Conservation (phyloP, 176 grass and related monocot genomes). For the Pharus latifolius region DNA sequence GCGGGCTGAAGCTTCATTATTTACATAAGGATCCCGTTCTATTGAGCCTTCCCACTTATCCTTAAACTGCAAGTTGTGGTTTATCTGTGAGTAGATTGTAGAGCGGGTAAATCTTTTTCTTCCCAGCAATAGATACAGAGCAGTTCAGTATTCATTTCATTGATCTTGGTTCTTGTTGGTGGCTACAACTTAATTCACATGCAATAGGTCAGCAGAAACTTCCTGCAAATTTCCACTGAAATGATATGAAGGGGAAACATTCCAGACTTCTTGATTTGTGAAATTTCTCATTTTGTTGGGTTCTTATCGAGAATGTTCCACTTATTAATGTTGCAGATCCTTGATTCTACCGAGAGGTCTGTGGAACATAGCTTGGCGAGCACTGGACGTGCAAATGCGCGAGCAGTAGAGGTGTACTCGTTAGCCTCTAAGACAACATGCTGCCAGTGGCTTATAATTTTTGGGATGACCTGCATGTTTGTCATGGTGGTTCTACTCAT, state of each 20-base stretch:
- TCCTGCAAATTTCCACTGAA: not conserved
- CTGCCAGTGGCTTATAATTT: slow-evolving; percentile 85
- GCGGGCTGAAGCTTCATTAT: too few relatives aligned
- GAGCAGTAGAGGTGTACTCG: slow-evolving; percentile 53
- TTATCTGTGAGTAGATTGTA: too few relatives aligned
- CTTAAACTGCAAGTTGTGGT: too few relatives aligned
- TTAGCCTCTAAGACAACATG: slow-evolving; percentile 74
- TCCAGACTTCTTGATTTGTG: not conserved
- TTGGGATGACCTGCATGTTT: slow-evolving; percentile 77
- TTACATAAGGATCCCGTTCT: too few relatives aligned
- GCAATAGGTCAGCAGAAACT: not conserved
- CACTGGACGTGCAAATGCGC: slow-evolving; percentile 43
- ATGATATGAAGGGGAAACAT: not conserved
- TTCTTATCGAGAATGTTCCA: slow-evolving; percentile 7
- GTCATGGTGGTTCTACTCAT: slow-evolving; percentile 91
- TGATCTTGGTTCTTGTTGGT: too few relatives aligned
- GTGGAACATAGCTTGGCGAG: slow-evolving; percentile 83
- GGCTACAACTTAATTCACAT: too few relatives aligned
- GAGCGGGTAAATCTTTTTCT: too few relatives aligned
- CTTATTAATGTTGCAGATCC: slow-evolving; percentile 35
- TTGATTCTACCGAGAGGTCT: slow-evolving; percentile 68
- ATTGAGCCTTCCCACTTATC: too few relatives aligned
- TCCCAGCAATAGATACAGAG: too few relatives aligned
- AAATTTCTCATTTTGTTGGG: not conserved
- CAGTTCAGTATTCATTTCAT: too few relatives aligned